A percentile compares a stretch with the other conserved stretches of the same genome.
Evolutionary conservation across 1,284 basidiomycete genomes (phyloP).

Genomic region (Schizophyllum amplum): DNA sequence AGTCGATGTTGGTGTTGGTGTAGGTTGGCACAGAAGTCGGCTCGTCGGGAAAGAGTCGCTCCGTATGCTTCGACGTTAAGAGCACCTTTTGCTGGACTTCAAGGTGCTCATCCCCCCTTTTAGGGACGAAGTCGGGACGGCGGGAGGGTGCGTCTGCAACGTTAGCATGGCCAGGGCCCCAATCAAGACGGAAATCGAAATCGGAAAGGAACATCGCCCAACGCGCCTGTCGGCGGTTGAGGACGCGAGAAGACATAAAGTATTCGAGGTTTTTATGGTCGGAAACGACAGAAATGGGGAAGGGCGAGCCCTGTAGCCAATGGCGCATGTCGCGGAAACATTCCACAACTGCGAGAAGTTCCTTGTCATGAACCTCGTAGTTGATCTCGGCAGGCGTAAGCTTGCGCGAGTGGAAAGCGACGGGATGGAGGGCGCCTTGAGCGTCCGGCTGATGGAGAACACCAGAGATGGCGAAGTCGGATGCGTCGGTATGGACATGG

Average conservation of each 20-base stretch:
- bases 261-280: constrained; percentile 32
- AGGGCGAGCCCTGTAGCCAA: constrained; percentile 11
- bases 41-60: constrained; percentile 13
- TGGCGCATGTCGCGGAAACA: constrained; percentile 15
- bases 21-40: constrained; percentile 5
- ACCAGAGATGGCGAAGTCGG: constrained; percentile 12
- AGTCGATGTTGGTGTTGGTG: too few species aligned
- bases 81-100: constrained; percentile 13
- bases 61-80: constrained; percentile 19
- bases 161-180: constrained; percentile 19
- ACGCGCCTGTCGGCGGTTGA: constrained; percentile 31
- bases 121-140: constrained; percentile 23
- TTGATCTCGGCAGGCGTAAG: constrained; percentile 18
- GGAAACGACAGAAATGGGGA: constrained; percentile 18
- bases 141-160: constrained; percentile 28
- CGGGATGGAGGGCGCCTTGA: constrained; percentile 11
- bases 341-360: constrained; percentile 18
- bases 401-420: constrained; percentile 15
- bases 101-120: constrained; percentile 24
- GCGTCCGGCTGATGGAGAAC: constrained; percentile 6
- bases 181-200: constrained; percentile 29
- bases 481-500: constrained; percentile 19
- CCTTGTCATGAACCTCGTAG: too few species aligned
- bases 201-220: constrained; percentile 32
- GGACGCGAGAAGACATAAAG: constrained; percentile 22